Evolutionary conservation across 2,329 filamentous ascomycete genomes (phyloP).

Genomic region (Thermothelomyces thermophilus): DNA sequence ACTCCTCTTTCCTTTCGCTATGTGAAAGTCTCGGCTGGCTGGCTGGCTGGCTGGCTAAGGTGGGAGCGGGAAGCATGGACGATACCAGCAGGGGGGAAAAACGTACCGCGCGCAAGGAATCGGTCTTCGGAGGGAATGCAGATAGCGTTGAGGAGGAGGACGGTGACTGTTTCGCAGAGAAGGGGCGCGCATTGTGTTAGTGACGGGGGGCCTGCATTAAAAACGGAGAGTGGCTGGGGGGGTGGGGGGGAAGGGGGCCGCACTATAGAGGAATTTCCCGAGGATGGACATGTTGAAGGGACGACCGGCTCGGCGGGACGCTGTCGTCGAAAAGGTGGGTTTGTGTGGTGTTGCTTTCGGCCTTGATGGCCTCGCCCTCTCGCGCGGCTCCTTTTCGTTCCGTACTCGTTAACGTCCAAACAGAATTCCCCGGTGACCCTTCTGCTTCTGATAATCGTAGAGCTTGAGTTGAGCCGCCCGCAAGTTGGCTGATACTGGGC

Average conservation of each 20-base stretch:
- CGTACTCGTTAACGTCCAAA: not conserved
- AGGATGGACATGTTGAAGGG: conserved; percentile 27
- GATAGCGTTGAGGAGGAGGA: conserved; percentile 84
- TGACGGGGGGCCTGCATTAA: too few species aligned
- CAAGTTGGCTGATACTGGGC: not conserved
- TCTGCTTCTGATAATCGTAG: too few species aligned
- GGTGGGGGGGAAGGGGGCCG: not conserved
- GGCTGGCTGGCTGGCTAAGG: too few species aligned
- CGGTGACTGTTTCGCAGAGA: conserved; percentile 49
- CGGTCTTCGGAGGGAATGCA: conserved; percentile 72
- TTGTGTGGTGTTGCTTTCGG: not conserved
- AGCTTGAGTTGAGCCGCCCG: not conserved
- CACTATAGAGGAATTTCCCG: conserved; percentile 31
- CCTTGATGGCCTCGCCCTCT: not conserved
- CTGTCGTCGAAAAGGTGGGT: not conserved
- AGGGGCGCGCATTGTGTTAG: not conserved
- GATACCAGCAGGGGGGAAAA: conserved; percentile 7
- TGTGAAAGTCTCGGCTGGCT: too few species aligned
- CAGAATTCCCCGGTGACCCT: not conserved
- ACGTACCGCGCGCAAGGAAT: conserved; percentile 69
- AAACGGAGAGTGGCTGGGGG: not conserved
- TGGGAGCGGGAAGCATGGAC: too few species aligned
- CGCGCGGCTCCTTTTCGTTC: not conserved
- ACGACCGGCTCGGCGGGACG: not conserved
- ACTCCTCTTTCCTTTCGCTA: not conserved